Evolutionary conservation across 768 basidiomycete species (phyloP).

Genomic region (Pisolithus sp.): DNA sequence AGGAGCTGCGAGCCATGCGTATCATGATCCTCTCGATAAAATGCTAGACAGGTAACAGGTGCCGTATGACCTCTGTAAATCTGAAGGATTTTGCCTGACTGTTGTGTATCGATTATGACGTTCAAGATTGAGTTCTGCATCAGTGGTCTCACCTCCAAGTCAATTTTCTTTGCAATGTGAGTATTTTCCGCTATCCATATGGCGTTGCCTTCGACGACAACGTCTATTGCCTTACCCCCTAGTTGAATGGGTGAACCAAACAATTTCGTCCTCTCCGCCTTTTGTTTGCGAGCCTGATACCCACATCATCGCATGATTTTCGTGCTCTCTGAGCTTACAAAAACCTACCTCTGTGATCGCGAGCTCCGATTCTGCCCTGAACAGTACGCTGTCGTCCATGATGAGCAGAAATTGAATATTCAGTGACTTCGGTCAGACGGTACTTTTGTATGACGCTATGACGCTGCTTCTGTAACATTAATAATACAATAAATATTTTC

Average conservation of each 20-base stretch:
- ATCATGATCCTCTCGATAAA: constrained; percentile 41
- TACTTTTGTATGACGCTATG: too few relatives aligned
- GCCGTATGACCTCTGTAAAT: constrained; percentile 81
- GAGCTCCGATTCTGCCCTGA: constrained; percentile 27
- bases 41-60: constrained; percentile 80
- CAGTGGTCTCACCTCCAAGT: constrained; percentile 56
- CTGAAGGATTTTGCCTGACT: constrained; percentile 79
- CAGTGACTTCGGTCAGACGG: too few relatives aligned
- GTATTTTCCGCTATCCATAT: constrained; percentile 92
- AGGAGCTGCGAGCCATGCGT: constrained; percentile 46
- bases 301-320: neutral
- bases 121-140: neutral
- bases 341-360: constrained; percentile 22
- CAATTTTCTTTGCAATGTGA: constrained; percentile 61
- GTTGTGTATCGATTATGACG: constrained; percentile 5
- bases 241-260: constrained; percentile 78
- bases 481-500: too few relatives aligned
- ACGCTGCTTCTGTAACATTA: too few relatives aligned
- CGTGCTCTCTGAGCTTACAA: neutral
- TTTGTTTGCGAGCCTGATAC: constrained; percentile 59
- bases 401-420: neutral
- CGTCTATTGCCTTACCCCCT: constrained; percentile 63
- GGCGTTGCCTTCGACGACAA: constrained; percentile 55
- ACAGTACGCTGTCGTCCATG: constrained; percentile 25
- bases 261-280: constrained; percentile 61